Evolutionary conservation across 1,284 basidiomycete species (phyloP).

Genomic region (Heterobasidion annosum): DNA sequence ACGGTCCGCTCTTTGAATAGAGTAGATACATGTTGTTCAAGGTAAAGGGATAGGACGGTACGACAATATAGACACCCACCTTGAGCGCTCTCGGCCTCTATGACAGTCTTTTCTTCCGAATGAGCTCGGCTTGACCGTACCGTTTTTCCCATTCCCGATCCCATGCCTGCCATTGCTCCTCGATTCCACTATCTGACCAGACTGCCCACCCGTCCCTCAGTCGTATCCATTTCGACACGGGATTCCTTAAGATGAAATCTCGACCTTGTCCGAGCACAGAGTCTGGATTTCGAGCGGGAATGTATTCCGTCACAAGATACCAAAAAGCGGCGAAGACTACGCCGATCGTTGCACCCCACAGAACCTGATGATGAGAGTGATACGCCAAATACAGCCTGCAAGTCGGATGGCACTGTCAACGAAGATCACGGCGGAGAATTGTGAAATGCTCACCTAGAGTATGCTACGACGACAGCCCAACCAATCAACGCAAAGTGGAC

Average conservation of each 20-base stretch:
- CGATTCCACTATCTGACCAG: constrained; percentile 64
- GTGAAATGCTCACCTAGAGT: constrained; percentile 50
- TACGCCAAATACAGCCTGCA: constrained; percentile 64
- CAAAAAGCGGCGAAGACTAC: constrained; percentile 43
- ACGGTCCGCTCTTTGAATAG: too few relatives aligned
- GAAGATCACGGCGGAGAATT: not conserved
- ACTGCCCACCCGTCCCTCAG: constrained; percentile 77
- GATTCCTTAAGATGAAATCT: constrained; percentile 42
- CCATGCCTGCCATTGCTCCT: constrained; percentile 61
- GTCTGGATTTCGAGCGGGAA: constrained; percentile 42
- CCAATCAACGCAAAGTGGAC: constrained; percentile 43
- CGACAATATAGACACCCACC: not conserved
- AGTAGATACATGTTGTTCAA: too few relatives aligned
- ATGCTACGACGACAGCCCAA: constrained; percentile 63
- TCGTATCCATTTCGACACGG: constrained; percentile 56
- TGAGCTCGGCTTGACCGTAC: not conserved
- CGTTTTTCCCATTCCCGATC: constrained; percentile 29
- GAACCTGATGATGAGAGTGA: constrained; percentile 62
- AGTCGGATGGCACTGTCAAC: constrained; percentile 1
- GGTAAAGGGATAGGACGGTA: too few relatives aligned
- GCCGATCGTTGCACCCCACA: constrained; percentile 69
- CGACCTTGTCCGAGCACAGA: constrained; percentile 46
- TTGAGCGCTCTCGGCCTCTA: constrained; percentile 1
- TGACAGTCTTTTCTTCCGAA: not conserved
- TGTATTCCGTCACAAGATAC: constrained; percentile 54